Percentiles rank a stretch among this genome's conserved stretches.
Conservation (phyloP, 2,329 filamentous ascomycete genomes). For the Endothia cerciana region DNA sequence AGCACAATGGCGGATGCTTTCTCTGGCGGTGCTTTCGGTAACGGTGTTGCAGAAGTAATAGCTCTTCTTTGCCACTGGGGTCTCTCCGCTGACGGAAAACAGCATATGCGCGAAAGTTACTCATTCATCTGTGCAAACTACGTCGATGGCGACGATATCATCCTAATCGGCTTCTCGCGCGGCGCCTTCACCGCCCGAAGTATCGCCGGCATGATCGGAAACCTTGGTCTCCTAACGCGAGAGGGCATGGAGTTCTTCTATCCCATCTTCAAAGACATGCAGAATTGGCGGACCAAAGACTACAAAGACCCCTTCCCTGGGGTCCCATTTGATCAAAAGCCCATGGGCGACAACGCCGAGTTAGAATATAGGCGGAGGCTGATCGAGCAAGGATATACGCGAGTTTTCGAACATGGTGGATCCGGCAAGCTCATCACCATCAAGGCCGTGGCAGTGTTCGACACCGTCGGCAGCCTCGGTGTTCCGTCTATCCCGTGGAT, state of each 20-base stretch:
- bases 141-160: slow-evolving; percentile 59
- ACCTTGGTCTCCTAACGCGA: slow-evolving; percentile 56
- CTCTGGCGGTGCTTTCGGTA: slow-evolving; percentile 58
- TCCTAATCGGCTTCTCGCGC: slow-evolving; percentile 61
- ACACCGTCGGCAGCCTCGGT: slow-evolving; percentile 53
- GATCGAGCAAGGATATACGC: slow-evolving; percentile 45
- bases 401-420: slow-evolving; percentile 44
- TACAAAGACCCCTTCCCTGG: slow-evolving; percentile 53
- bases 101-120: slow-evolving; percentile 64
- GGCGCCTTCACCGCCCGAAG: slow-evolving; percentile 63
- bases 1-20: slow-evolving; percentile 53
- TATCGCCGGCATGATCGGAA: slow-evolving; percentile 56
- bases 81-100: background rate
- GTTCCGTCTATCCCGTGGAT: slow-evolving; percentile 52
- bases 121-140: slow-evolving; percentile 66
- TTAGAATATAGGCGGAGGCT: slow-evolving; percentile 49
- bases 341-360: slow-evolving; percentile 47
- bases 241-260: slow-evolving; percentile 59
- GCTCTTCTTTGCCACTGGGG: too few relatives aligned
- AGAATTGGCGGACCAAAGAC: slow-evolving; percentile 51
- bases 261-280: slow-evolving; percentile 60
- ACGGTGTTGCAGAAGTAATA: slow-evolving; percentile 56
- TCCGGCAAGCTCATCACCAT: slow-evolving; percentile 50
- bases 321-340: slow-evolving; percentile 53
- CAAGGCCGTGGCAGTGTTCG: slow-evolving; percentile 55